Evolutionary conservation across 495 filamentous ascomycete species (phyloP).

Genomic region (Tuber melanosporum): DNA sequence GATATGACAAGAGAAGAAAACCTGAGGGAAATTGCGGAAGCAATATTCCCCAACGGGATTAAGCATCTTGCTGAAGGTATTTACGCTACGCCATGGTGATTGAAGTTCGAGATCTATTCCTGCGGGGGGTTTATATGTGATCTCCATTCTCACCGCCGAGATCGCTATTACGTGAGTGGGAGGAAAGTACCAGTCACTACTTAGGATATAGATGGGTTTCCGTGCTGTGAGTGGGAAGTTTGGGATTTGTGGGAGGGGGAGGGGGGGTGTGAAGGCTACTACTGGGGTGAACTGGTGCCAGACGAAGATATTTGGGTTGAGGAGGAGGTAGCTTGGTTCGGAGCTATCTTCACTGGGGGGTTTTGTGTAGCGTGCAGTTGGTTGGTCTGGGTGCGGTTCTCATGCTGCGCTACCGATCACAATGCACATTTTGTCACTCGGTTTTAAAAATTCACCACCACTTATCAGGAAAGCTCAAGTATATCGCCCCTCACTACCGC

Average conservation of each 20-base stretch:
- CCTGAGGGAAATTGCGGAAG: constrained; percentile 26
- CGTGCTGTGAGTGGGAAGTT: constrained; percentile 5
- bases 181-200: constrained; percentile 30
- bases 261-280: neutral
- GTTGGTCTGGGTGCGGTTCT: neutral
- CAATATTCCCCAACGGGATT: constrained; percentile 43
- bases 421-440: neutral
- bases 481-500: neutral
- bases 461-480: neutral
- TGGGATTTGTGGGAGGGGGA: constrained; percentile 12
- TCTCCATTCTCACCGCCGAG: neutral
- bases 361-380: neutral
- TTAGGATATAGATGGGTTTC: neutral
- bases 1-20: constrained; percentile 17
- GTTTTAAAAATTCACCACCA: neutral
- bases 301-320: constrained; percentile 16
- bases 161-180: neutral
- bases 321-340: neutral
- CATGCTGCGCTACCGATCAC: neutral
- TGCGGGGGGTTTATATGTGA: neutral
- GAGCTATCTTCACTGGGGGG: neutral
- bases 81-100: constrained; percentile 41
- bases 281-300: constrained; percentile 9
- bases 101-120: constrained; percentile 24
- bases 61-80: constrained; percentile 40